Evolutionary conservation across 768 basidiomycete genomes (phyloP), one percentile per base, ranked within the genome.

Genomic region (Podaxis mareebaensis): DNA sequence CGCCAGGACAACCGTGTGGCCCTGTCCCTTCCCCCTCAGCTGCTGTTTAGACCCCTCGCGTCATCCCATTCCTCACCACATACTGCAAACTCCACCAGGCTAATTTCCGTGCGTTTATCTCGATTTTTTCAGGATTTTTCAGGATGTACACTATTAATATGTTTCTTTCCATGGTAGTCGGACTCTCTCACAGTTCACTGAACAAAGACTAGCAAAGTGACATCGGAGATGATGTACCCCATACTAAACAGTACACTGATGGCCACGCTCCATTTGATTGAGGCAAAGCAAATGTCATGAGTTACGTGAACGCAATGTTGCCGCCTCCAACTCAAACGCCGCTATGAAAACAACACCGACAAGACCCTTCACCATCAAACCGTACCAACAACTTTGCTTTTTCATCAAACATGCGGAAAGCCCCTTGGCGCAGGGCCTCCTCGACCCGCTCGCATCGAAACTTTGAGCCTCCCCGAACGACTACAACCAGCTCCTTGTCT

Each of bases 1-100:
- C 30, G 7, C 53, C 61, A 62, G 53, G 53, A 54, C 61, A 62
- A 62, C 61, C 61, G 53, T 30, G 51, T 61, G 60, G 58, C 58
- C 26, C 39, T 46, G 12, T 30, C 40, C 39, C 24, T 42, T 44
- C 24, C 22, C 40, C 55, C 33, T 22, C 24, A 42, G 10, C 38
- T 2, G 13, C 24, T 15, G 36, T 28, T 28, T 38, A 3, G 33
- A 33, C 33, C 33, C 5, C 26, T 44, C 42, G n/a, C 20, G 36
- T 55, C 33, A 36, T 36, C 4, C 20, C 17, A 7, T 1, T 20
- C 17, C 44, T 8, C 44, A 15, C n/a, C 20, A 10, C 33, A 33
- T 2, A 33, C 33, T 33, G 33, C 10, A 33, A 33, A 33, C 8
- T 33, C 8, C 33, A 33, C 5, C 44, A 8, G n/a, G 7, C 15